Conservation (phyloP, 768 basidiomycete species). For the Lepiota venenata region DNA sequence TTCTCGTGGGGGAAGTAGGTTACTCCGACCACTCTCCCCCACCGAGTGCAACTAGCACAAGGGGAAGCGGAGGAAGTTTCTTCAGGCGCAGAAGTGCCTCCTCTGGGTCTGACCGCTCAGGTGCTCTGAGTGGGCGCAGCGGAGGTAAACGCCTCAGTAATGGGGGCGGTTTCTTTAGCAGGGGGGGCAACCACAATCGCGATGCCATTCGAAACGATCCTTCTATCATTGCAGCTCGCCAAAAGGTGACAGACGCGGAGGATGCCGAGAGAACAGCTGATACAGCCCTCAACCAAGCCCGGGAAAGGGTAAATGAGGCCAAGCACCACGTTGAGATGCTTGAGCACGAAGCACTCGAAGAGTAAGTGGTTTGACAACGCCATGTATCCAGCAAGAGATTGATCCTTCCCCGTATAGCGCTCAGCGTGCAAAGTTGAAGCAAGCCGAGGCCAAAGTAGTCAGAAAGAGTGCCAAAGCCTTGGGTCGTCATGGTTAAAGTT, state of each 20-base stretch:
- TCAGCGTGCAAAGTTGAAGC: constrained; percentile 48
- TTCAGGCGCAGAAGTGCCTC: constrained; percentile 19
- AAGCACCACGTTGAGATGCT: constrained; percentile 42
- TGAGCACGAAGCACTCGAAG: constrained; percentile 50
- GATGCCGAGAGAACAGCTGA: constrained; percentile 50
- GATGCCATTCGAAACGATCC: constrained; percentile 33
- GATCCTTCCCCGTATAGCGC: constrained; percentile 29
- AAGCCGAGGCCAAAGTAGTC: constrained; percentile 47
- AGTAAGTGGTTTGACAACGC: constrained; percentile 32
- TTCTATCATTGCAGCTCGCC: constrained; percentile 41
- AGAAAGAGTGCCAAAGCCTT: constrained; percentile 44
- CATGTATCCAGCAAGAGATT: neutral
- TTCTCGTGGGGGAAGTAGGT: constrained; percentile 23
- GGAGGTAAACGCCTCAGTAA: constrained; percentile 5
- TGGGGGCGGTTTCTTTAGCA: constrained; percentile 24
- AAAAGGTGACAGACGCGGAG: constrained; percentile 49
- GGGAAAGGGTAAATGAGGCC: constrained; percentile 44
- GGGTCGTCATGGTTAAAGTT: constrained; percentile 34
- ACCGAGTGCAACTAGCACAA: constrained; percentile 11
- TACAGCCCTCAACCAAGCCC: constrained; percentile 41
- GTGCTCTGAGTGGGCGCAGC: neutral
- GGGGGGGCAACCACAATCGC: constrained; percentile 17
- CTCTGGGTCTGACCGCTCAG: constrained; percentile 6
- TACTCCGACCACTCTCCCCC: constrained; percentile 23
- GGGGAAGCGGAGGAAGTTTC: constrained; percentile 15